Evolutionary conservation across 805 yeast species (phyloP).

Genomic region (Schwanniomyces occidentalis): DNA sequence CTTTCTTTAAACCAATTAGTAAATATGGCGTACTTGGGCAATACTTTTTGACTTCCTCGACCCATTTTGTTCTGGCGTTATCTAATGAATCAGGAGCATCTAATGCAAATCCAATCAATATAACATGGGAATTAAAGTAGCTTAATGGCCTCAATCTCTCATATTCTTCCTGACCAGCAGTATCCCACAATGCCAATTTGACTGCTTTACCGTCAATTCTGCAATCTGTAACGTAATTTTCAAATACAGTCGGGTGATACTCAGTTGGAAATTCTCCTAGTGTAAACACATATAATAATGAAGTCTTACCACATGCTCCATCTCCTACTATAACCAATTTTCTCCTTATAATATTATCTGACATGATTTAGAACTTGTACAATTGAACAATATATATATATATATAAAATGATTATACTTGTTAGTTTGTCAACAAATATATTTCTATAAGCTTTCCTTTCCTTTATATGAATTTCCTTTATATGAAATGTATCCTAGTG

Average conservation of each 20-base stretch:
- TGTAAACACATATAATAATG: constrained; percentile 86
- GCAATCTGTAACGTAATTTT: constrained; percentile 91
- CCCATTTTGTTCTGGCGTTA: constrained; percentile 86
- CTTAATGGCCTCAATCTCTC: constrained; percentile 87
- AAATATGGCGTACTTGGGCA: constrained; percentile 80
- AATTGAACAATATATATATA: too few relatives aligned
- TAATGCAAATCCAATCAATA: constrained; percentile 82
- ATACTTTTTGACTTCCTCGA: constrained; percentile 73
- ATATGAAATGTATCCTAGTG: too few relatives aligned
- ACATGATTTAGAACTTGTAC: too few relatives aligned
- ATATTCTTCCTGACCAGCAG: constrained; percentile 96
- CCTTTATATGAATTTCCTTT: too few relatives aligned
- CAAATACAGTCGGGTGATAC: constrained; percentile 92
- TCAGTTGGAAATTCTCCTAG: constrained; percentile 91
- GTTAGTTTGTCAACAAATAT: too few relatives aligned
- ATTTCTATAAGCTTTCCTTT: too few relatives aligned
- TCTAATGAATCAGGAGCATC: constrained; percentile 82
- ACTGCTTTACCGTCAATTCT: constrained; percentile 92
- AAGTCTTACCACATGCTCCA: constrained; percentile 94
- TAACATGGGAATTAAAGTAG: constrained; percentile 83
- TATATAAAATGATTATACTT: too few relatives aligned
- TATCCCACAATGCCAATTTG: constrained; percentile 88
- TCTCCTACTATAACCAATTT: constrained; percentile 91
- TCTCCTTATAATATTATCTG: constrained; percentile 32
- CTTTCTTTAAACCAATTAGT: constrained; percentile 83